Base-by-base conservation (phyloP, 2,329 filamentous ascomycete species). In the Davidsoniella virescens region DNA sequence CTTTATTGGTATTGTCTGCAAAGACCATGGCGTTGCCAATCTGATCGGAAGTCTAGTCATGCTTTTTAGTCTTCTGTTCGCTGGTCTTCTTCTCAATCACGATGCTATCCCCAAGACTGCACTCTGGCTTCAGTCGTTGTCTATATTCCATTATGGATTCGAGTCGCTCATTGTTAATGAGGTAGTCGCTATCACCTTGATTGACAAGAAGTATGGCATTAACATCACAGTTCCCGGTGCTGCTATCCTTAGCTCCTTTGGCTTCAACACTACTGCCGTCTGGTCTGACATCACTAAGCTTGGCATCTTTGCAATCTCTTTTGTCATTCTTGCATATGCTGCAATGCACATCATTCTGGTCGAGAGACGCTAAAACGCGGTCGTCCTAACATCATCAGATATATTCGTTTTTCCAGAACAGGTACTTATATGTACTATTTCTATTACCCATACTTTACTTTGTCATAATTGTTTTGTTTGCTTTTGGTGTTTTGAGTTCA, bases 141-240 rank as follows among this genome's bases (percentile, higher is more conserved):
- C 88, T 1, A 98, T 98, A 55, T 98, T 98, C 36, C 57, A 59
- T 51, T 59, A 59, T 49, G 57, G 54, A 39, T 59, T 59, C 44
- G 57, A 59, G 47, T 52, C 55, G n/a, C 51, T 59, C 25, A 59
- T 59, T 43, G 57, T 59, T 29, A 59, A 59, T 37, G 57, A 98
- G 67, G 93, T 95, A 44, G 80, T 87, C 23, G 86, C 87, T 59
- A 71, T 98, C 41, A 90, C 84, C 0, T 75, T 98, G 23, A 78
- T 93, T 40, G 92, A 98, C 63, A 82, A 92, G 64, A 93, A 96
- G 65, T 95, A 94, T 56, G 92, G 92, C 5, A 76, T 98, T 4
- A 87, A 96, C 60, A 98, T 98, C 55, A 90, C 92, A 48, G 87
- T 98, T 0, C 92, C 92, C 0, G 92, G 92, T 33, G 87, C 90